phyloP scores from a whole-genome alignment of 352 stramenopile species.

The Phytophthora parvispora region DNA sequence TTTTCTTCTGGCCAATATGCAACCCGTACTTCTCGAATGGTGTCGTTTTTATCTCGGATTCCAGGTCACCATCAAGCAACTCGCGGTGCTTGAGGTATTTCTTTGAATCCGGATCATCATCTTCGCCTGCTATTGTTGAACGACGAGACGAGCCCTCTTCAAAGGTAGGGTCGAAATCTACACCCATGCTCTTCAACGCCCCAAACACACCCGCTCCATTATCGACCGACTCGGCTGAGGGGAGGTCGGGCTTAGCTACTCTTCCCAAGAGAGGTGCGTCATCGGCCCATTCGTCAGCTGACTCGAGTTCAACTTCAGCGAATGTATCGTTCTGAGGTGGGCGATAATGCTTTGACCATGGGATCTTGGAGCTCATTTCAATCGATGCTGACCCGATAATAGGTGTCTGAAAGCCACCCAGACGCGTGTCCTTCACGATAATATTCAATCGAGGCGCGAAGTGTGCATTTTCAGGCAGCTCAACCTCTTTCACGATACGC shows the following conservation, averaged over 20 bases:
- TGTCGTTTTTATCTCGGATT: slow-evolving; percentile 82
- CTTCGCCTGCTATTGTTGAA: slow-evolving; percentile 58
- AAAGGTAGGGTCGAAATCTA: slow-evolving; percentile 80
- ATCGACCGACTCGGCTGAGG: slow-evolving; percentile 59
- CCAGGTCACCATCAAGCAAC: slow-evolving; percentile 73
- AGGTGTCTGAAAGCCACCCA: slow-evolving; percentile 88
- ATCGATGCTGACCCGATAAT: slow-evolving; percentile 89
- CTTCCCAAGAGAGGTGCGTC: slow-evolving; percentile 61
- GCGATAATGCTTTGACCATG: slow-evolving; percentile 83
- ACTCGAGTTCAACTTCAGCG: slow-evolving; percentile 75
- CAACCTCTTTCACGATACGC: slow-evolving; percentile 89
- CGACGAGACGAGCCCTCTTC: slow-evolving; percentile 62
- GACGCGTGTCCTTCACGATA: slow-evolving; percentile 90
- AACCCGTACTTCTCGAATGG: slow-evolving; percentile 93
- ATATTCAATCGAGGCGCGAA: slow-evolving; percentile 93
- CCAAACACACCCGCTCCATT: slow-evolving; percentile 90
- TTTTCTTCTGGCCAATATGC: slow-evolving; percentile 84
- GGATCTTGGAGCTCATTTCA: slow-evolving; percentile 88
- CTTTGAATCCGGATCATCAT: slow-evolving; percentile 71
- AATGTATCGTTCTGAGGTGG: slow-evolving; percentile 76
- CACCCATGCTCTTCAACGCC: slow-evolving; percentile 86
- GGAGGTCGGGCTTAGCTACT: slow-evolving; percentile 29
- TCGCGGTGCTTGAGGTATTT: slow-evolving; percentile 88
- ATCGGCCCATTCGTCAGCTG: slow-evolving; percentile 61
- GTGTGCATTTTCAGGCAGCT: slow-evolving; percentile 89